Conservation (phyloP, 306 rosid genomes). For the Heteromeles arbutifolia region DNA sequence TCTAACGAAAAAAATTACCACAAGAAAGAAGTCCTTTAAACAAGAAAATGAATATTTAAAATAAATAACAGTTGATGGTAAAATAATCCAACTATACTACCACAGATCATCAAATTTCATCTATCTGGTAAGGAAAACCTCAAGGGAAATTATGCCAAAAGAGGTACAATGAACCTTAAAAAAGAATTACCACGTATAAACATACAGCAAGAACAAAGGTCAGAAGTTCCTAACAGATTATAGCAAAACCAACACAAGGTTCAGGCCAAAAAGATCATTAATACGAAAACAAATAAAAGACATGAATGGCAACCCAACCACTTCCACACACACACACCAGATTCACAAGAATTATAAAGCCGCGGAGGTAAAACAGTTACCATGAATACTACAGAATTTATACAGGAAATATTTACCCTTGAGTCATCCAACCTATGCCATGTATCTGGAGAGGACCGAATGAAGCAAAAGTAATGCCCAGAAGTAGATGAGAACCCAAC, state of each 20-base stretch:
- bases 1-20: neutral
- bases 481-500: slow-evolving; percentile 57
- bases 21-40: neutral
- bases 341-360: neutral
- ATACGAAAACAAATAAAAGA: neutral
- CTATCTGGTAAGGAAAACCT: too few relatives aligned
- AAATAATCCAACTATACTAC: neutral
- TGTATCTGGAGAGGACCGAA: slow-evolving; percentile 66
- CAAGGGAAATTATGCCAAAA: too few relatives aligned
- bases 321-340: neutral
- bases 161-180: neutral
- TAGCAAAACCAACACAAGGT: neutral
- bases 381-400: neutral
- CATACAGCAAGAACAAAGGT: neutral
- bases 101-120: too few relatives aligned
- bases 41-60: too few relatives aligned
- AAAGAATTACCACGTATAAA: neutral
- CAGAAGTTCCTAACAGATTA: neutral
- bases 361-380: neutral
- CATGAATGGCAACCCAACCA: neutral
- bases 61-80: neutral
- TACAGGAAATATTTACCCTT: slow-evolving; percentile 36
- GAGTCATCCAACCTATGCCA: slow-evolving; percentile 84
- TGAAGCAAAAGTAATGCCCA: slow-evolving; percentile 79
- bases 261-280: neutral